Evolutionary conservation across 306 rosid species (phyloP).

Genomic region (Fragaria vesca): DNA sequence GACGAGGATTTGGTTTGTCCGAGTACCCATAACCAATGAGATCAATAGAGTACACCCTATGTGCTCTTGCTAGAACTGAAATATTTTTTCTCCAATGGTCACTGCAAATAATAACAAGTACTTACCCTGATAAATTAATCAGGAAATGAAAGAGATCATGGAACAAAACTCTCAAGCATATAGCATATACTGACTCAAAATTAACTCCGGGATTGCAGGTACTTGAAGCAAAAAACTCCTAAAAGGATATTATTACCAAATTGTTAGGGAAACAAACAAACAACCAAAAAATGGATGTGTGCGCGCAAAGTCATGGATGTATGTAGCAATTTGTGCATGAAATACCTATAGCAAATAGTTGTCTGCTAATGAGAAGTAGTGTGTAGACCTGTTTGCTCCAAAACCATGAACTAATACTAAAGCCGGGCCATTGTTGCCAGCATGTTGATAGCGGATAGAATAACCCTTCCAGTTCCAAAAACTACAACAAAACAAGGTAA

Average conservation of each 20-base stretch:
- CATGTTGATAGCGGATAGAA: conserved; percentile 72
- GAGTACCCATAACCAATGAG: conserved; percentile 98
- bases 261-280: neutral
- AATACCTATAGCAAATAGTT: conserved; percentile 38
- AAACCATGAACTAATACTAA: conserved; percentile 81
- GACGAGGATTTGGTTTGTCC: conserved; percentile 84
- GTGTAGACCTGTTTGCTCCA: conserved; percentile 93
- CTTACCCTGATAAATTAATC: conserved; percentile 16
- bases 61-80: conserved; percentile 64
- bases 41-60: conserved; percentile 83
- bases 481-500: conserved; percentile 32
- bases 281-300: neutral
- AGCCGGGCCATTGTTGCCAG: conserved; percentile 78
- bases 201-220: neutral
- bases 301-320: neutral
- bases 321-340: conserved; percentile 27
- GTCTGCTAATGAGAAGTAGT: conserved; percentile 48
- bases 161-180: conserved; percentile 2
- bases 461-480: conserved; percentile 89
- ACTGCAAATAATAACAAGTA: conserved; percentile 52
- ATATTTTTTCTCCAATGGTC: conserved; percentile 95
- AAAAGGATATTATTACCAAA: conserved; percentile 2
- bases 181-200: neutral
- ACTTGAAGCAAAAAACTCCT: neutral
- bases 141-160: conserved; percentile 25